Base-by-base conservation (phyloP, 2,329 filamentous ascomycete species). In the Paraphaeosphaeria minitans region DNA sequence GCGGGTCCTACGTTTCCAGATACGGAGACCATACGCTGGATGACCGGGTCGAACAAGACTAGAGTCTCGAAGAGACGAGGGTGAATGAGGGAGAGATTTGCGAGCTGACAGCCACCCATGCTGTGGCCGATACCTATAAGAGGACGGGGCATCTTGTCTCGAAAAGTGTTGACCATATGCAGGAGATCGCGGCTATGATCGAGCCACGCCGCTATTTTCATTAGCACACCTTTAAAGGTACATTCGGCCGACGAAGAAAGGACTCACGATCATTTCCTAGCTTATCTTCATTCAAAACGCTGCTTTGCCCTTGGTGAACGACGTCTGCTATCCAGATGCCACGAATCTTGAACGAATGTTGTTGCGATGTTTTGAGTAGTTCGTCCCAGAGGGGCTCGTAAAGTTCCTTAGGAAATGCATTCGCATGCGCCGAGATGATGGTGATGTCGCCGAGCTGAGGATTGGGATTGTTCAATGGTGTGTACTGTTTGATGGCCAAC, bases 341-440 rank as follows among this genome's bases (percentile, higher is more conserved):
- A 57, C 92, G 86, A 67, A 98, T 91, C 2, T 84, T 82, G 67
- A 96, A 85, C 19, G 87, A 87, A 56, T 83, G 80, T 14, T 77
- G 73, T 64, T 84, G 83, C 6, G 88, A 80, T 19, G 82, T 79
- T 19, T 82, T 77, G 66, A 90, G 81, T 1, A 97, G 80, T 53
- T 97, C 92, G 59, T 94, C 91, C 90, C 93, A 97, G 0, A 97
- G 80, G 0, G 94, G 91, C 70, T 97, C 93, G 72, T 97, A 97
- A 2, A 97, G 78, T 81, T 98, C 94, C 90, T 97, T 98, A 12
- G 92, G 90, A 66, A 97, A 97, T 12, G 89, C 94, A 79, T 97
- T 97, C 51, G 92, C 94, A 78, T 97, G 93, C 4, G 89, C 89
- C 12, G 85, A 92, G 56, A 98, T 87, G 58, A 98, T 88, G 21